Evolutionary conservation across 2,329 filamentous ascomycete genomes (phyloP).

Genomic region (Fusarium falciforme): DNA sequence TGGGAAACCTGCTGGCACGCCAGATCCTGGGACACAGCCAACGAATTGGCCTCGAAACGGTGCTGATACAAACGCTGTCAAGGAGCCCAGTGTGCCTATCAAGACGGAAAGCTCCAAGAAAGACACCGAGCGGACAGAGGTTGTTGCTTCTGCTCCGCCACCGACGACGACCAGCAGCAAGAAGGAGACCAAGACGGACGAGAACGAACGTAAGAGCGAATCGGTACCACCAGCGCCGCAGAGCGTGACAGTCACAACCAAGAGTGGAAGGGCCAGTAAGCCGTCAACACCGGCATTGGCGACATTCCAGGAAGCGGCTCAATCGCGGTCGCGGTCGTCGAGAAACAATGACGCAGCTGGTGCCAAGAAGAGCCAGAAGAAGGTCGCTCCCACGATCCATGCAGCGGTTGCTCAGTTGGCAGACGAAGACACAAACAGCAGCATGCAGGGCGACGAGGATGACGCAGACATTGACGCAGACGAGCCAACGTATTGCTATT

Average conservation of each 20-base stretch:
- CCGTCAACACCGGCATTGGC: constrained; percentile 72
- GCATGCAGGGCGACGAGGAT: constrained; percentile 53
- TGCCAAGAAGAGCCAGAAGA: constrained; percentile 70
- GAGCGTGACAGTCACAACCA: constrained; percentile 66
- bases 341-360: constrained; percentile 56
- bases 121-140: constrained; percentile 47
- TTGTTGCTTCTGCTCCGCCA: constrained; percentile 41
- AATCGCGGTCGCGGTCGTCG: constrained; percentile 66
- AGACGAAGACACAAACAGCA: constrained; percentile 58
- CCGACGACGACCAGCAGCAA: constrained; percentile 49
- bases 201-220: constrained; percentile 52
- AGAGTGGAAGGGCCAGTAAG: constrained; percentile 74
- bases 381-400: constrained; percentile 58
- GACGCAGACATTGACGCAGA: constrained; percentile 74
- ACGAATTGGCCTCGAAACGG: constrained; percentile 46
- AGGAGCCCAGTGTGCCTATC: constrained; percentile 56
- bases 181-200: constrained; percentile 58
- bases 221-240: constrained; percentile 59
- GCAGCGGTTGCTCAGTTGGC: constrained; percentile 49
- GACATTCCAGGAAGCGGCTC: constrained; percentile 67
- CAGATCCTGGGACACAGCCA: constrained; percentile 50
- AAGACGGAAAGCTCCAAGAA: constrained; percentile 51
- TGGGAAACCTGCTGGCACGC: constrained; percentile 55
- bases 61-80: constrained; percentile 61
- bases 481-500: constrained; percentile 83